phyloP scores from a whole-genome alignment of 1,139 yeast genomes.

The Geotrichum klebahnii region DNA sequence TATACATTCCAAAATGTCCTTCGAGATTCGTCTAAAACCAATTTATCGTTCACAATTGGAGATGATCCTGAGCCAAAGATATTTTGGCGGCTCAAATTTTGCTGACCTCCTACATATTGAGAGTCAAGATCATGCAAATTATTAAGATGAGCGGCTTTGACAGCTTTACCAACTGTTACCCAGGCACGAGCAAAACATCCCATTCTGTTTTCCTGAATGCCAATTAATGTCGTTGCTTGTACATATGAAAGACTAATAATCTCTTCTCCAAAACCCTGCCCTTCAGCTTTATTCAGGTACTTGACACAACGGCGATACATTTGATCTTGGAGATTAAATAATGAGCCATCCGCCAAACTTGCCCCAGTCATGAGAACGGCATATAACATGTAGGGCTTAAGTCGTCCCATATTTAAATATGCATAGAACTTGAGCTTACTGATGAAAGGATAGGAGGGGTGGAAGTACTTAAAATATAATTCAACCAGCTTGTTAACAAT shows the following conservation, averaged over 20 bases:
- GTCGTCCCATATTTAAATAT: constrained; percentile 20
- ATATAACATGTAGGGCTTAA: constrained; percentile 33
- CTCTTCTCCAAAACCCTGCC: constrained; percentile 25
- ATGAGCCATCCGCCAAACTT: constrained; percentile 23
- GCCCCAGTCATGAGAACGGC: constrained; percentile 34
- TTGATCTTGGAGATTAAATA: constrained; percentile 24
- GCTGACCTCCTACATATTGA: constrained; percentile 10
- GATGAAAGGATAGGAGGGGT: constrained; percentile 27
- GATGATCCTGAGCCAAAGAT: too few species aligned
- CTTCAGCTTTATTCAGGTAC: constrained; percentile 26
- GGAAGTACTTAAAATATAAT: constrained; percentile 27
- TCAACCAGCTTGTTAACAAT: constrained; percentile 28
- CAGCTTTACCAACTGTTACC: constrained; percentile 33
- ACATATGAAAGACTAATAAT: constrained; percentile 27
- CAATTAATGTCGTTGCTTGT: constrained; percentile 32
- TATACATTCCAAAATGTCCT: constrained; percentile 35
- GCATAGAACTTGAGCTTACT: constrained; percentile 26
- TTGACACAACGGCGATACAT: constrained; percentile 32
- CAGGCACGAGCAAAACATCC: constrained; percentile 35
- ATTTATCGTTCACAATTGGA: constrained; percentile 21
- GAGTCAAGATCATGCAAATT: constrained; percentile 29
- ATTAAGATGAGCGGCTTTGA: constrained; percentile 30
- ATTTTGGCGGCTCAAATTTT: too few species aligned
- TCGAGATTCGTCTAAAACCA: constrained; percentile 31
- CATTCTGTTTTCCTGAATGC: constrained; percentile 30